phyloP scores from a whole-genome alignment of 768 basidiomycete genomes.

The Tricholoma saponaceum region DNA sequence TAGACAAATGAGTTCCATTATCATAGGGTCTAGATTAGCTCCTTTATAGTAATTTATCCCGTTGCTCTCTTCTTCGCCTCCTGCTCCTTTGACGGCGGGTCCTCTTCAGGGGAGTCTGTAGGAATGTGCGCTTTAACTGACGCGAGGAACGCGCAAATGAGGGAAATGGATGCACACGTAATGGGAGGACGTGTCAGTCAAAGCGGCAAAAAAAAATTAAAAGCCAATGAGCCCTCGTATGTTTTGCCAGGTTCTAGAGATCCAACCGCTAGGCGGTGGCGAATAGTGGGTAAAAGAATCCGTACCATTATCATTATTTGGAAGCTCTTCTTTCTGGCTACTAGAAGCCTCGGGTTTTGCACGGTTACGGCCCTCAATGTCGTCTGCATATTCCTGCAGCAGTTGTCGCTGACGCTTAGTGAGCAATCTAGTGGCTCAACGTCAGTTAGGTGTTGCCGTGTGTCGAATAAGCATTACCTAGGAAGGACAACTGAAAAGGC shows the following conservation, averaged over 20 bases:
- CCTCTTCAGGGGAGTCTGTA: slow-evolving; percentile 20
- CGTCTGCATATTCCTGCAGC: slow-evolving; percentile 86
- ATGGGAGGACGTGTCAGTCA: slow-evolving; percentile 43
- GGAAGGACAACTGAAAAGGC: slow-evolving; percentile 86
- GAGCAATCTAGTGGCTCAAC: slow-evolving; percentile 54
- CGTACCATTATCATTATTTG: slow-evolving; percentile 67
- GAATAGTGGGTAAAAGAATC: slow-evolving; percentile 56
- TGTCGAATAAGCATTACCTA: slow-evolving; percentile 50
- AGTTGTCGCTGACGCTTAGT: slow-evolving; percentile 82
- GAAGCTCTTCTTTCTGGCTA: slow-evolving; percentile 7
- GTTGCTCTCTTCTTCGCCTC: slow-evolving; percentile 50
- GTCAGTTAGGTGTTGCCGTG: neutral
- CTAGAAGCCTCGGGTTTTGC: slow-evolving; percentile 15
- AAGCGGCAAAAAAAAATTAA: slow-evolving; percentile 45
- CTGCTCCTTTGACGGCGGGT: slow-evolving; percentile 33
- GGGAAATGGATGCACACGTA: slow-evolving; percentile 13
- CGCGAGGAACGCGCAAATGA: slow-evolving; percentile 20
- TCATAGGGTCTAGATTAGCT: slow-evolving; percentile 9
- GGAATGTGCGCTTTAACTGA: slow-evolving; percentile 21
- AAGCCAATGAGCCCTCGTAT: slow-evolving; percentile 66
- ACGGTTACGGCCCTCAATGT: slow-evolving; percentile 68
- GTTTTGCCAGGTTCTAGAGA: slow-evolving; percentile 64
- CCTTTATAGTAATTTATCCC: slow-evolving; percentile 26
- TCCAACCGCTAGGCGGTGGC: slow-evolving; percentile 59
- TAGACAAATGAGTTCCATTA: slow-evolving; percentile 10